Conservation (phyloP, 805 yeast genomes). For the Schwanniomyces vanrijiae region DNA sequence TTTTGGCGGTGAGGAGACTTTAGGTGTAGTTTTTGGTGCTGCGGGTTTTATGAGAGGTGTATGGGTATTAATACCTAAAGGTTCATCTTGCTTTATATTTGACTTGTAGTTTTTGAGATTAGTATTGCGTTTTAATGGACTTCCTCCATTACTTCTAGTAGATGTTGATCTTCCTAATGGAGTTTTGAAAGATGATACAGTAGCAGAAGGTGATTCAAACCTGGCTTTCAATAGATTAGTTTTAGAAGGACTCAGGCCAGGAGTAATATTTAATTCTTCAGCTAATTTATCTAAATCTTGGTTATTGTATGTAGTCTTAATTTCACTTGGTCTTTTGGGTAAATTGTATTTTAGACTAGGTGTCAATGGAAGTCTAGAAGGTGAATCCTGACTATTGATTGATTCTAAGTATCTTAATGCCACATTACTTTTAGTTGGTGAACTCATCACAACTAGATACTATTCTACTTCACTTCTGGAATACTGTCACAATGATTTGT, state of each 20-base stretch:
- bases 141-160: constrained; percentile 14
- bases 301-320: constrained; percentile 10
- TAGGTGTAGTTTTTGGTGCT: constrained; percentile 4
- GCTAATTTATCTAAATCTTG: constrained; percentile 42
- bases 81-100: background rate
- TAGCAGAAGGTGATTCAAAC: constrained; percentile 43
- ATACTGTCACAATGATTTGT: background rate
- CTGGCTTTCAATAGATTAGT: constrained; percentile 28
- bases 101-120: background rate
- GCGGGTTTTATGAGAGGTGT: background rate
- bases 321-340: constrained; percentile 5
- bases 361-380: constrained; percentile 28
- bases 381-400: constrained; percentile 19
- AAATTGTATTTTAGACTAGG: constrained; percentile 28
- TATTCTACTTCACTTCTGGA: background rate
- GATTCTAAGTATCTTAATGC: constrained; percentile 38
- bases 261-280: constrained; percentile 30
- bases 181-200: constrained; percentile 40
- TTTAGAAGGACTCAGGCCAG: constrained; percentile 24
- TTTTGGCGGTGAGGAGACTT: constrained; percentile 23
- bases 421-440: constrained; percentile 24
- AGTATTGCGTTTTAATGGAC: constrained; percentile 15
- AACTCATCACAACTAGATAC: constrained; percentile 12
- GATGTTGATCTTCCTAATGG: constrained; percentile 23
- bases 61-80: background rate